phyloP scores from a whole-genome alignment of 805 yeast genomes.

The Kodamaea neixiangensis region DNA sequence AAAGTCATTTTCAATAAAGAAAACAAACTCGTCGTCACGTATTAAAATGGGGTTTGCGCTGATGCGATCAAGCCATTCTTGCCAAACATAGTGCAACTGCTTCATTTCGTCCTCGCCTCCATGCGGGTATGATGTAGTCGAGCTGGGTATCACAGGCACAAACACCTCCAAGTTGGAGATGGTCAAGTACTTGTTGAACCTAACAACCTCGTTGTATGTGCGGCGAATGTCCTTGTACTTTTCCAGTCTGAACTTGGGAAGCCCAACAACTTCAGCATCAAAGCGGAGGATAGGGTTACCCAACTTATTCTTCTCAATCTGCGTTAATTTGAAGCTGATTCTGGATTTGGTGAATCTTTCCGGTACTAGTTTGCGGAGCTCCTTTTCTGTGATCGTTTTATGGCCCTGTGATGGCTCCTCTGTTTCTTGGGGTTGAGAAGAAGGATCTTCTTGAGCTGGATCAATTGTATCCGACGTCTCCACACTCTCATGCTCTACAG shows the following conservation, averaged over 20 bases:
- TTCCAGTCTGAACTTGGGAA: conserved; percentile 75
- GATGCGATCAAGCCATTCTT: conserved; percentile 83
- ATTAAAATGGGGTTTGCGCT: conserved; percentile 74
- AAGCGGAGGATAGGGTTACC: conserved; percentile 81
- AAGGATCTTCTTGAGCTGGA: background rate
- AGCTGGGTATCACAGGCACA: conserved; percentile 82
- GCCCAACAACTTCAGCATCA: conserved; percentile 51
- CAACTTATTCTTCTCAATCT: conserved; percentile 68
- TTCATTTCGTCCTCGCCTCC: conserved; percentile 78
- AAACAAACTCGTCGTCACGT: conserved; percentile 84
- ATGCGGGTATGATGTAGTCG: conserved; percentile 77
- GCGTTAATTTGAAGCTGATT: conserved; percentile 58
- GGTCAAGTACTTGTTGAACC: conserved; percentile 74
- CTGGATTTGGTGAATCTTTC: conserved; percentile 48
- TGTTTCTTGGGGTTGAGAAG: background rate
- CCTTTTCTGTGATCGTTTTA: conserved; percentile 35
- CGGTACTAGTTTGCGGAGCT: conserved; percentile 49
- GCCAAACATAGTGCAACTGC: conserved; percentile 60
- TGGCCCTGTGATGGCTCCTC: background rate
- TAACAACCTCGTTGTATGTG: conserved; percentile 73
- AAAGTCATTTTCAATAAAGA: conserved; percentile 78
- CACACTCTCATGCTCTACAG: background rate
- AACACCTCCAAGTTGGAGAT: conserved; percentile 88
- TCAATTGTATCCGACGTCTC: conserved; percentile 2
- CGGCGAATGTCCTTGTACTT: conserved; percentile 74